Conservation (phyloP, 2,329 filamentous ascomycete species). For the Neobulgaria alba region DNA sequence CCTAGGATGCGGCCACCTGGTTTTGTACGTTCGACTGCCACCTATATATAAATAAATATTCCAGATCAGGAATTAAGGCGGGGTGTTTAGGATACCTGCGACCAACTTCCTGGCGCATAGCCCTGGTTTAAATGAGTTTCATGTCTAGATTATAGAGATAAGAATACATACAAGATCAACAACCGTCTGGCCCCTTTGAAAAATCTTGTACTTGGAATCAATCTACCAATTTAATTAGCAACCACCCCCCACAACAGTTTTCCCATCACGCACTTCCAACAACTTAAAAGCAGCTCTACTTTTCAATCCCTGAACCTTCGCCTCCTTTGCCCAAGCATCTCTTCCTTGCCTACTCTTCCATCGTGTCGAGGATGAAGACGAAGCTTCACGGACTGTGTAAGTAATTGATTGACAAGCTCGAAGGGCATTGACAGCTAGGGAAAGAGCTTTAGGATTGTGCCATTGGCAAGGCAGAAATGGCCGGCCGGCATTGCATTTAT, state of each 20-base stretch:
- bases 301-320: constrained; percentile 72
- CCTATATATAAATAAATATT: constrained; percentile 38
- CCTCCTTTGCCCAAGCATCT: constrained; percentile 66
- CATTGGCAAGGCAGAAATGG: neutral
- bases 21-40: constrained; percentile 69
- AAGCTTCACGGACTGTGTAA: too few species aligned
- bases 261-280: constrained; percentile 52
- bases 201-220: constrained; percentile 71
- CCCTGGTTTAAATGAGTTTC: constrained; percentile 39
- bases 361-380: constrained; percentile 54
- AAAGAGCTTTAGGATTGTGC: constrained; percentile 3
- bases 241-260: neutral
- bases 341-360: constrained; percentile 75
- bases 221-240: constrained; percentile 44
- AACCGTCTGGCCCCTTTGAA: constrained; percentile 72
- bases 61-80: neutral
- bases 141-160: neutral
- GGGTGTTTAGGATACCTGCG: constrained; percentile 53
- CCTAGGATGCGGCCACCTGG: constrained; percentile 76
- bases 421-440: neutral
- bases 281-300: constrained; percentile 92
- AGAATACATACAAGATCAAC: constrained; percentile 64
- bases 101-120: constrained; percentile 69
- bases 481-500: neutral
- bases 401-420: neutral